Percentiles rank a stretch among this genome's conserved stretches.
phyloP scores from a whole-genome alignment of 352 stramenopile species.

The Pythium sp. region DNA sequence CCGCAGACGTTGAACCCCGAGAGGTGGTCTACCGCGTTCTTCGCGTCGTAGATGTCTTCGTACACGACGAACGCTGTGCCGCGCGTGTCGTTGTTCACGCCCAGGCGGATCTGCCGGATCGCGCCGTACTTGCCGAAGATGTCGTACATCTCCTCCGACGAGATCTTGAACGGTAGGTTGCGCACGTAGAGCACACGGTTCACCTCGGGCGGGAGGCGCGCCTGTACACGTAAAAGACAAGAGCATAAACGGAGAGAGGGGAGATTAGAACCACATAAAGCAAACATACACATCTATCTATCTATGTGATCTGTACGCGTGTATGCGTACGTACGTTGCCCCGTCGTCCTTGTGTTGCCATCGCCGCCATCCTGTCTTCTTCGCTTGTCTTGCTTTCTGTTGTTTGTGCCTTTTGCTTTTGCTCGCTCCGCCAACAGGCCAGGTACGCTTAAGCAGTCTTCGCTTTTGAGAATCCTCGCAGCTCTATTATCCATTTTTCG shows the following conservation, averaged over 20 bases:
- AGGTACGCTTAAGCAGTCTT: too few relatives aligned
- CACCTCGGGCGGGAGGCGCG: conserved; percentile 95
- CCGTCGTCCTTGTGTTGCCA: conserved; percentile 9
- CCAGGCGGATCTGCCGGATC: conserved; percentile 95
- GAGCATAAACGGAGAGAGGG: background rate
- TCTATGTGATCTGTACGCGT: background rate
- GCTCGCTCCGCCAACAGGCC: too few relatives aligned
- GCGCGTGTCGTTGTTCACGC: conserved; percentile 94
- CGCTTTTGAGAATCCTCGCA: too few relatives aligned
- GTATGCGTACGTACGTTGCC: background rate
- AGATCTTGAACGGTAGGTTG: conserved; percentile 99
- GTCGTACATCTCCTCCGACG: conserved; percentile 98
- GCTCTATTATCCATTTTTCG: too few relatives aligned
- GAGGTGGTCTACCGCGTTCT: conserved; percentile 98
- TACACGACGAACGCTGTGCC: conserved; percentile 99
- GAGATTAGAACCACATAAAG: too few relatives aligned
- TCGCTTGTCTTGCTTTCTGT: too few relatives aligned
- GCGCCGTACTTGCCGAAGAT: conserved; percentile 99
- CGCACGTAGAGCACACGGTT: conserved; percentile 97
- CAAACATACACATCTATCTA: background rate
- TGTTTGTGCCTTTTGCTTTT: too few relatives aligned
- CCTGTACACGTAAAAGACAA: conserved; percentile 25
- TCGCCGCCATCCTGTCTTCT: background rate
- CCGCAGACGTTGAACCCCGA: conserved; percentile 99
- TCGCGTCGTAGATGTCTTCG: conserved; percentile 99